Base-by-base conservation (phyloP, 768 basidiomycete genomes). In the Lentinula sp. region DNA sequence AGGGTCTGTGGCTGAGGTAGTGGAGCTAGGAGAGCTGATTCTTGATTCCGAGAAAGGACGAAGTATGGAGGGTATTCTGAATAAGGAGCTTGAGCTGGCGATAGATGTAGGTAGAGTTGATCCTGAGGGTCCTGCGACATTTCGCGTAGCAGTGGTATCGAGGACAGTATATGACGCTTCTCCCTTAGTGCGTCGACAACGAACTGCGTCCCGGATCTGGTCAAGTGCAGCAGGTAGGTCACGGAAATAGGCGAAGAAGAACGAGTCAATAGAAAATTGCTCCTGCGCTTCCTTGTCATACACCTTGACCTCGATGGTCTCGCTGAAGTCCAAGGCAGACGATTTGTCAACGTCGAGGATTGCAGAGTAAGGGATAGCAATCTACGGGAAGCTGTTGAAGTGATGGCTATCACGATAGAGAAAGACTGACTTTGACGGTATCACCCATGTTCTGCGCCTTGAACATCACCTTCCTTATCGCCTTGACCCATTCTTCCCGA, bases 381-480 rank as follows among this genome's bases (percentile, higher is more conserved):
- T 94, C 92, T 86, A 64, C 1, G 13, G 49, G 61, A 18, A 23
- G 23, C n/a, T 18, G 15, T 59, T 32, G 57, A 56, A 63, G 42
- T 15, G 28, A 35, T 13, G 15, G 13, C 49, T 33, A 59, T 58
- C 61, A 39, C 18, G 4, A 20, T 39, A n/a, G 28, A 37, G 39
- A 57, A 12, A 39, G 13, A 66, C 72, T 32, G 64, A 90, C 92
- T 82, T 98, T 98, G 65, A 98, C 94, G 66, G 85, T 91, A 68
- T 98, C 94, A 2, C 97, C 96, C 81, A 89, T 89, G 72, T 98
- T 97, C 76, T 98, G 95, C 15, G 90, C 88, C 70, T 94, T 93
- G 78, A 98, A 95, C 59, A 98, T 94, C 59, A 95, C 89, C 73
- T 91, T 96, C 61, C 88, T 85, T 62, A 99, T 87, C 8, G 93